Evolutionary conservation across 2,329 filamentous ascomycete species (phyloP).

Genomic region (Eutypella sp.): DNA sequence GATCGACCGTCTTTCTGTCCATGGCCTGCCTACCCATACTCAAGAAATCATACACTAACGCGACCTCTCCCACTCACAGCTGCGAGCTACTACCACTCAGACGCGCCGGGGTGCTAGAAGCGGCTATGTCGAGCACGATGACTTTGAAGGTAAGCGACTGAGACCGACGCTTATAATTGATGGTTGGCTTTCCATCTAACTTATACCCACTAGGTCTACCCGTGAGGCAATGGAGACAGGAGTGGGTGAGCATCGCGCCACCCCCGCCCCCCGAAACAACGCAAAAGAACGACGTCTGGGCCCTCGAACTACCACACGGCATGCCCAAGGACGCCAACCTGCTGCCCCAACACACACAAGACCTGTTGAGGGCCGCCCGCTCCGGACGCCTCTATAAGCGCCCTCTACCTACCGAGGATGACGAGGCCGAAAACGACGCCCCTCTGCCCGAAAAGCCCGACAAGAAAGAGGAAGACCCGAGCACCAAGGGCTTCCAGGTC

Average conservation of each 20-base stretch:
- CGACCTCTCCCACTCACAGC: conserved; percentile 9
- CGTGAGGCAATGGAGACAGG: conserved; percentile 83
- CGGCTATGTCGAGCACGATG: conserved; percentile 55
- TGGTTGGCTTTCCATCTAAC: background rate
- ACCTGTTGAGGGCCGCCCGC: conserved; percentile 74
- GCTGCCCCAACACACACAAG: conserved; percentile 73
- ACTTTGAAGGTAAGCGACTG: conserved; percentile 48
- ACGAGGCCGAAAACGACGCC: conserved; percentile 48
- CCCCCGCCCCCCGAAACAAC: conserved; percentile 58
- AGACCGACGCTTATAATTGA: background rate
- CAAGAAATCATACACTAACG: conserved; percentile 5
- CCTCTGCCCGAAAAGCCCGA: conserved; percentile 45
- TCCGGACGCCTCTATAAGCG: conserved; percentile 73
- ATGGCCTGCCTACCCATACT: background rate
- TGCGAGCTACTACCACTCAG: conserved; percentile 31
- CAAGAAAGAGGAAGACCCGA: conserved; percentile 60
- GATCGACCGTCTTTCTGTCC: no score
- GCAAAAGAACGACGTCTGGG: conserved; percentile 64
- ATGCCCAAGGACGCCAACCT: conserved; percentile 85
- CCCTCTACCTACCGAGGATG: conserved; percentile 56
- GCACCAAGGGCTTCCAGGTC: conserved; percentile 47
- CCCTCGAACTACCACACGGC: conserved; percentile 65
- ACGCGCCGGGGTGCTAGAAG: conserved; percentile 54
- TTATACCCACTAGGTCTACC: conserved; percentile 60
- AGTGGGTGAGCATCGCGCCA: conserved; percentile 63